These are phyloP conservation scores for Blastobotrys illinoisensis DNA, from an alignment of 1,139 yeast species.

Conservation along the genomic window DNA sequence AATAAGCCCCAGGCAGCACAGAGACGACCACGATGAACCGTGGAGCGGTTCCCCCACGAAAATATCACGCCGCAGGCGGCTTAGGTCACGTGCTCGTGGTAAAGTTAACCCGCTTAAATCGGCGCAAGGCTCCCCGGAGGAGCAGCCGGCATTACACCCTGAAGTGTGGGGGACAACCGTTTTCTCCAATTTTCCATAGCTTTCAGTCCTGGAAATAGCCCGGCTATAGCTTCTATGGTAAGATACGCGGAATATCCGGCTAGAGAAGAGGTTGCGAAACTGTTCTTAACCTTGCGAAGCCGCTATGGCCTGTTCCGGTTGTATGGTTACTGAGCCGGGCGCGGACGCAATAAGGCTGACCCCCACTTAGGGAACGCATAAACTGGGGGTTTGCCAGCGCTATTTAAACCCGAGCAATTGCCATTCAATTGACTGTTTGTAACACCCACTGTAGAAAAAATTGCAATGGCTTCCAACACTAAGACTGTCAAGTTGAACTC, in stretches of 20 bases:
- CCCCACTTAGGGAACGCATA: not conserved
- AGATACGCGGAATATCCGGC: not conserved
- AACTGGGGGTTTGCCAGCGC: not conserved
- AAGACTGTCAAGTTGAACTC: constrained; percentile 28
- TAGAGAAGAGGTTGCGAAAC: not conserved
- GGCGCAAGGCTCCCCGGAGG: not conserved
- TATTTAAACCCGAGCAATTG: not conserved
- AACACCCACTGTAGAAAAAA: not conserved
- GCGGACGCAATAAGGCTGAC: not conserved
- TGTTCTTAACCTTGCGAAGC: not conserved
- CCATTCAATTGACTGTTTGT: not conserved
- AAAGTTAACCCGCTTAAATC: not conserved
- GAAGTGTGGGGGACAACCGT: not conserved
- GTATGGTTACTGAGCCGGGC: not conserved
- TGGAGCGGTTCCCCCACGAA: not conserved
- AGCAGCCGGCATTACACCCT: not conserved
- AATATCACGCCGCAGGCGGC: not conserved
- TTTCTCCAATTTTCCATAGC: not conserved
- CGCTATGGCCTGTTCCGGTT: not conserved
- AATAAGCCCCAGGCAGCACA: too few relatives aligned
- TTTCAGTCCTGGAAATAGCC: not conserved
- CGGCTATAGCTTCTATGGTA: not conserved
- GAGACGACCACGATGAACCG: not conserved
- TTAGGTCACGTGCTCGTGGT: not conserved
- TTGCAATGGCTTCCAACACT: not conserved